Conservation (phyloP, 2,329 filamentous ascomycete genomes). For the Fusarium albidum region DNA sequence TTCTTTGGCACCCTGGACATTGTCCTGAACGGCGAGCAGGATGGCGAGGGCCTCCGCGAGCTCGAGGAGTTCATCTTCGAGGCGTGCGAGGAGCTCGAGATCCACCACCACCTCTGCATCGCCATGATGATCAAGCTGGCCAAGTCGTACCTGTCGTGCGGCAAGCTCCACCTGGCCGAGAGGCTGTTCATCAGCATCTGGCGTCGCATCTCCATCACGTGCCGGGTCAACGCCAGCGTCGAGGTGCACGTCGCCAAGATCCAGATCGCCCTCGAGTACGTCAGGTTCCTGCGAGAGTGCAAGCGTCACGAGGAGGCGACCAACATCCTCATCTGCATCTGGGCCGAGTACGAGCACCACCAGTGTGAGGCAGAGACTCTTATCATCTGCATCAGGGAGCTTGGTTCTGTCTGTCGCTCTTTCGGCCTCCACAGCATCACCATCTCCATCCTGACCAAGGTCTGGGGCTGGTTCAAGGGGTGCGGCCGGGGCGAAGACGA, state of each 20-base stretch:
- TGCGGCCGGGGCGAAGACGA: slow-evolving; percentile 43
- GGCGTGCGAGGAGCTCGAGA: slow-evolving; percentile 45
- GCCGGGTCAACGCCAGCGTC: slow-evolving; percentile 39
- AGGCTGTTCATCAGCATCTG: slow-evolving; percentile 50
- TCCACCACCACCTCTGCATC: slow-evolving; percentile 44
- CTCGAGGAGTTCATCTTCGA: slow-evolving; percentile 47
- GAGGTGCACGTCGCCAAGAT: slow-evolving; percentile 49
- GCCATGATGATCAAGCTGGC: slow-evolving; percentile 47
- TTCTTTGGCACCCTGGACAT: slow-evolving; percentile 47
- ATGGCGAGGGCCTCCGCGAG: slow-evolving; percentile 39
- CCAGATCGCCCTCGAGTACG: slow-evolving; percentile 49
- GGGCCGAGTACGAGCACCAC: slow-evolving; percentile 51
- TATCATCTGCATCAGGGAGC: slow-evolving; percentile 47
- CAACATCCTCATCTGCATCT: slow-evolving; percentile 51
- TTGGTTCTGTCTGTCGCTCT: slow-evolving; percentile 44
- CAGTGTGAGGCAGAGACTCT: slow-evolving; percentile 43
- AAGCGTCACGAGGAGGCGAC: slow-evolving; percentile 47
- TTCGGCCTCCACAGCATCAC: slow-evolving; percentile 47
- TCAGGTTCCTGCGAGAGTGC: slow-evolving; percentile 43
- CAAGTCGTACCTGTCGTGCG: slow-evolving; percentile 43
- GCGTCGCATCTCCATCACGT: slow-evolving; percentile 47
- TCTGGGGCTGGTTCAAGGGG: slow-evolving; percentile 50
- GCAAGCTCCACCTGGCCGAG: slow-evolving; percentile 47
- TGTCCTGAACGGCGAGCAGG: slow-evolving; percentile 41
- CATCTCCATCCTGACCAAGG: slow-evolving; percentile 46